A percentile compares a stretch with the other conserved stretches of the same genome.
These are phyloP conservation scores for Tulasnella calospora DNA, from an alignment of 768 basidiomycete species.

Conservation along the genomic window DNA sequence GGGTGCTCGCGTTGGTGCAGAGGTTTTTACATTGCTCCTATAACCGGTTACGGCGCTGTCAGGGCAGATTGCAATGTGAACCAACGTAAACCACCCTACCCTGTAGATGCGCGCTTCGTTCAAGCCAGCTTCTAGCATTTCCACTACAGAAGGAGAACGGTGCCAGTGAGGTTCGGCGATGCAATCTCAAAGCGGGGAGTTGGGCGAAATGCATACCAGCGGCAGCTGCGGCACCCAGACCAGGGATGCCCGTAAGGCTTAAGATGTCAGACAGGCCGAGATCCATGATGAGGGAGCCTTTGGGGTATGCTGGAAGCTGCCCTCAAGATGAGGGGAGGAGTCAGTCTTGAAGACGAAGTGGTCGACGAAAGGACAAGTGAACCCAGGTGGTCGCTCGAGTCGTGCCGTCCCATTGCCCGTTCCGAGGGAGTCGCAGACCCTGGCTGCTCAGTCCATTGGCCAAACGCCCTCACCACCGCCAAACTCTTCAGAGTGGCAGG, in stretches of 20 bases:
- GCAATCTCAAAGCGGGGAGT: not conserved
- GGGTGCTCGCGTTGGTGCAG: not conserved
- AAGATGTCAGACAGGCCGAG: not conserved
- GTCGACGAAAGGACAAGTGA: conserved; percentile 1
- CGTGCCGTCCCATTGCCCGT: not conserved
- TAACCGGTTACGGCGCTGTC: not conserved
- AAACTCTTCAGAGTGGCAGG: not conserved
- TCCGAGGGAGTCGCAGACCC: not conserved
- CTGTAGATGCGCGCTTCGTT: not conserved
- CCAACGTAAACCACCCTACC: conserved; percentile 6
- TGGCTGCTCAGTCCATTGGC: not conserved
- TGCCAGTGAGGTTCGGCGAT: not conserved
- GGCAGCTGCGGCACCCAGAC: not conserved
- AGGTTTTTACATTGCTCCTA: conserved; percentile 17
- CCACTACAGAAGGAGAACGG: not conserved
- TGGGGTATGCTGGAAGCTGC: not conserved
- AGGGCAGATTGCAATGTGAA: conserved; percentile 1
- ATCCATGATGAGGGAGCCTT: not conserved
- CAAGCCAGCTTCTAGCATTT: not conserved
- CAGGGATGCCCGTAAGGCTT: not conserved
- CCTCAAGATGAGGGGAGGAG: not conserved
- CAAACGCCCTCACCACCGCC: not conserved
- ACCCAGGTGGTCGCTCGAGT: not conserved
- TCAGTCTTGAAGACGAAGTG: not conserved
- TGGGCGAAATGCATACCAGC: not conserved